A percentile compares a stretch with the other conserved stretches of the same genome.
Evolutionary conservation across 495 filamentous ascomycete species (phyloP).

Genomic region (Aspergillus egyptiacus): DNA sequence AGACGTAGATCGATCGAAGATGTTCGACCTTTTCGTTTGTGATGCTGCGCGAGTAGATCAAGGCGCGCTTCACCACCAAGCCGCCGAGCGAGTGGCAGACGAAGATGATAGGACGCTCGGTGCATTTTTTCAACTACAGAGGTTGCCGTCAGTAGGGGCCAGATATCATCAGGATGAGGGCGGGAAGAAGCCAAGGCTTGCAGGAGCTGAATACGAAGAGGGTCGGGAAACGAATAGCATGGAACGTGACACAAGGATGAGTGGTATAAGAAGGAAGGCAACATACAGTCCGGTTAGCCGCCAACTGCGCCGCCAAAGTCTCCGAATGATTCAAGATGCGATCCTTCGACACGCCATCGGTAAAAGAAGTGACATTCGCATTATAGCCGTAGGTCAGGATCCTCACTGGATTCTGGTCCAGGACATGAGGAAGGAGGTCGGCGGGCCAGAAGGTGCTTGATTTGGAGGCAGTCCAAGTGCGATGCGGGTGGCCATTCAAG

Average conservation of each 20-base stretch:
- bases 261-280: background rate
- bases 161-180: slow-evolving; percentile 1
- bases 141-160: background rate
- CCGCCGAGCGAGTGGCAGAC: slow-evolving; percentile 81
- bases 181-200: slow-evolving; percentile 4
- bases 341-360: slow-evolving; percentile 58
- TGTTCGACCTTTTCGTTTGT: slow-evolving; percentile 62
- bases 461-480: slow-evolving; percentile 65
- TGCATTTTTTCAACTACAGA: slow-evolving; percentile 46
- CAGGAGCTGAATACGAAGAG: no score
- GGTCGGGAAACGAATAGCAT: background rate
- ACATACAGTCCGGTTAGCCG: slow-evolving; percentile 53
- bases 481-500: slow-evolving; percentile 69
- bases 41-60: slow-evolving; percentile 60
- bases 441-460: slow-evolving; percentile 69
- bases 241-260: background rate
- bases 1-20: slow-evolving; percentile 72
- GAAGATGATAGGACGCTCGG: slow-evolving; percentile 71
- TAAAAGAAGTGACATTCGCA: slow-evolving; percentile 64
- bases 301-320: slow-evolving; percentile 59
- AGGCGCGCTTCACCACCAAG: slow-evolving; percentile 68
- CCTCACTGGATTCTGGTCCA: slow-evolving; percentile 57
- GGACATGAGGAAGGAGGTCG: slow-evolving; percentile 62
- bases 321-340: slow-evolving; percentile 80
- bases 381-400: slow-evolving; percentile 84